These are phyloP conservation scores for Brassica balearica DNA, from an alignment of 441 rosid genomes.

Conservation along the genomic window DNA sequence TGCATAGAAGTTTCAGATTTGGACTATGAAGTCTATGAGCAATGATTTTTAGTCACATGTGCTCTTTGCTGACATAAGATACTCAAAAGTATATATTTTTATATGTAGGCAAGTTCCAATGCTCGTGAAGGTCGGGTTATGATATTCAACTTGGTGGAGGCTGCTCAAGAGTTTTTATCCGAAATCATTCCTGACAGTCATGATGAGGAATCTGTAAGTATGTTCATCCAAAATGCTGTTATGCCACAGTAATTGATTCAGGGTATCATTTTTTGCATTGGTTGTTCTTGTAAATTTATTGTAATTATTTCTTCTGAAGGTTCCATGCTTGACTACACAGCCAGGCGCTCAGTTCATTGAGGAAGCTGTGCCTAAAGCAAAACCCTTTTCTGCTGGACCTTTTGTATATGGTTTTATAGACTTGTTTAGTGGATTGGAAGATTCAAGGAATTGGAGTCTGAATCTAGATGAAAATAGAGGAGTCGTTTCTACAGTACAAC, in stretches of 20 bases:
- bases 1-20: background rate
- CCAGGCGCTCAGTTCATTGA: slow-evolving; percentile 50
- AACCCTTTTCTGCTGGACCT: slow-evolving; percentile 57
- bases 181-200: slow-evolving; percentile 69
- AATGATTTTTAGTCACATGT: slow-evolving; percentile 7
- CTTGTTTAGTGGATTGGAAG: slow-evolving; percentile 89
- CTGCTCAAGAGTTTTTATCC: slow-evolving; percentile 97
- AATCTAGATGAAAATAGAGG: slow-evolving; percentile 70
- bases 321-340: slow-evolving; percentile 48
- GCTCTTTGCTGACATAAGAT: slow-evolving; percentile 13
- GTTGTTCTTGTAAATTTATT: slow-evolving; percentile 28
- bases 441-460: slow-evolving; percentile 80
- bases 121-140: slow-evolving; percentile 96
- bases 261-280: slow-evolving; percentile 31
- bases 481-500: slow-evolving; percentile 53
- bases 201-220: slow-evolving; percentile 67
- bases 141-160: slow-evolving; percentile 97
- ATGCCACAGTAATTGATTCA: background rate
- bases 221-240: slow-evolving; percentile 25
- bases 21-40: slow-evolving; percentile 4
- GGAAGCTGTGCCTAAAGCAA: slow-evolving; percentile 57
- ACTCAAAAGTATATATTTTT: background rate
- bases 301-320: slow-evolving; percentile 52
- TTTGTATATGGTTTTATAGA: slow-evolving; percentile 91
- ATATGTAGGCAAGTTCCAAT: slow-evolving; percentile 74